Evolutionary conservation across 192 early-diverging fungal genomes (phyloP).

Genomic region (Entomortierella beljakovae): DNA sequence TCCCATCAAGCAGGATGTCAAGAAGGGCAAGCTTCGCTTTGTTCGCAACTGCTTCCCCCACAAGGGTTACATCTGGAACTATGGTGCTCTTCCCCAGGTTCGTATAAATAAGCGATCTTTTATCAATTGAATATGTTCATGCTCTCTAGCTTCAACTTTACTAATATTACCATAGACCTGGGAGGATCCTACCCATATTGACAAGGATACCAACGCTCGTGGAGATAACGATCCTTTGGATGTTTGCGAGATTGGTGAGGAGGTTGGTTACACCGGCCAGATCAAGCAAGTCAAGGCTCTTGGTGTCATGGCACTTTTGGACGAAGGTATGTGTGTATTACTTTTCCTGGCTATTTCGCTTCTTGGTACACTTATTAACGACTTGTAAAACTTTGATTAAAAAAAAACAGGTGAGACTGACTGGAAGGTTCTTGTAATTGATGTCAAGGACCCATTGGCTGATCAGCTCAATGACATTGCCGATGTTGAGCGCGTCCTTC

Average conservation of each 20-base stretch:
- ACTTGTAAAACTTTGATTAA: neutral
- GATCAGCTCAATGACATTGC: conserved; percentile 97
- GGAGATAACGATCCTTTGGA: conserved; percentile 99
- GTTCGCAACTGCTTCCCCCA: conserved; percentile 99
- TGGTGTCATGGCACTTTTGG: conserved; percentile 97
- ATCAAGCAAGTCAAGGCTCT: conserved; percentile 99
- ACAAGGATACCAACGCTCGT: conserved; percentile 93
- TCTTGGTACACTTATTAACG: neutral
- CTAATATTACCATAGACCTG: conserved; percentile 78
- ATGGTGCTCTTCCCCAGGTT: conserved; percentile 96
- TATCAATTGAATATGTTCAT: too few species aligned
- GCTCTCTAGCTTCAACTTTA: neutral
- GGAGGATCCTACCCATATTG: conserved; percentile 93
- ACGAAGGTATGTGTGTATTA: conserved; percentile 77
- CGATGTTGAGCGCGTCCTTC: conserved; percentile 96
- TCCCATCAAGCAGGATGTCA: conserved; percentile 98
- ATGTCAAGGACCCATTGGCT: conserved; percentile 97
- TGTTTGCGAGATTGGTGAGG: conserved; percentile 98
- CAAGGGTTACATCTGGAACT: conserved; percentile 99
- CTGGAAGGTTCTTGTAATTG: conserved; percentile 99
- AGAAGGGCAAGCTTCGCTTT: conserved; percentile 99
- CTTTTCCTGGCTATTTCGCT: neutral
- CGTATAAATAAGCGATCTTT: neutral
- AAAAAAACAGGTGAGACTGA: conserved; percentile 83
- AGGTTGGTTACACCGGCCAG: conserved; percentile 89